Evolutionary conservation across 2,329 filamentous ascomycete species (phyloP).

Genomic region (Harringtonia lauricola): DNA sequence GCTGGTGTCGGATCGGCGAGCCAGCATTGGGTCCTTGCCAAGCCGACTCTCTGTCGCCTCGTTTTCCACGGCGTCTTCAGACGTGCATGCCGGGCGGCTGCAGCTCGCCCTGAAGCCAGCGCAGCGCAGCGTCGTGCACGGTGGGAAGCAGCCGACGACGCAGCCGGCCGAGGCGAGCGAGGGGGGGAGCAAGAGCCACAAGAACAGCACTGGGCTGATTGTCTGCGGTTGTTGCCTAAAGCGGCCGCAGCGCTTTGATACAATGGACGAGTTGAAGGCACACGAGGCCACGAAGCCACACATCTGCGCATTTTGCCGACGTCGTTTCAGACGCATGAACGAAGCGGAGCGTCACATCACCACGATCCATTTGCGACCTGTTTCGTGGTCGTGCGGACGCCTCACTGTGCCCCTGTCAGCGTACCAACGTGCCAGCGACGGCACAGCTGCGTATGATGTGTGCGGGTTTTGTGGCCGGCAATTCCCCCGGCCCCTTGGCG

Average conservation of each 20-base stretch:
- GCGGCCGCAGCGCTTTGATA: constrained; percentile 10
- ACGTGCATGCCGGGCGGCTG: neutral
- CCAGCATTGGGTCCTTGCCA: constrained; percentile 11
- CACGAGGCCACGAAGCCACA: constrained; percentile 13
- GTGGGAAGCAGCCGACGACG: neutral
- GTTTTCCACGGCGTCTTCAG: neutral
- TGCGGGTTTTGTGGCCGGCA: constrained; percentile 12
- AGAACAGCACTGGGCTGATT: neutral
- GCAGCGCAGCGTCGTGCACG: neutral
- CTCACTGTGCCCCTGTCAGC: constrained; percentile 7
- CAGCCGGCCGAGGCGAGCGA: no score
- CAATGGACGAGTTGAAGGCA: constrained; percentile 8
- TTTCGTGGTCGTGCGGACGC: constrained; percentile 12
- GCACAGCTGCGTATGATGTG: constrained; percentile 5
- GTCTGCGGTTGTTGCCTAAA: constrained; percentile 12
- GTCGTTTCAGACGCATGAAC: constrained; percentile 13
- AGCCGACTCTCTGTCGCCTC: constrained; percentile 11
- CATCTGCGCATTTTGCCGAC: constrained; percentile 13
- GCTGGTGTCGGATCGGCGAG: constrained; percentile 8
- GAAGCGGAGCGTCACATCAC: constrained; percentile 13
- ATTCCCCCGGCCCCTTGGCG: constrained; percentile 3
- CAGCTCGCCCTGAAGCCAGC: neutral
- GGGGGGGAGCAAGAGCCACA: no score
- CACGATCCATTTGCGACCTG: constrained; percentile 12
- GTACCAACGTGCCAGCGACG: constrained; percentile 10